Evolutionary conservation across 1,139 yeast genomes (phyloP).

Genomic region (Saccharomycopsis hybrid): DNA sequence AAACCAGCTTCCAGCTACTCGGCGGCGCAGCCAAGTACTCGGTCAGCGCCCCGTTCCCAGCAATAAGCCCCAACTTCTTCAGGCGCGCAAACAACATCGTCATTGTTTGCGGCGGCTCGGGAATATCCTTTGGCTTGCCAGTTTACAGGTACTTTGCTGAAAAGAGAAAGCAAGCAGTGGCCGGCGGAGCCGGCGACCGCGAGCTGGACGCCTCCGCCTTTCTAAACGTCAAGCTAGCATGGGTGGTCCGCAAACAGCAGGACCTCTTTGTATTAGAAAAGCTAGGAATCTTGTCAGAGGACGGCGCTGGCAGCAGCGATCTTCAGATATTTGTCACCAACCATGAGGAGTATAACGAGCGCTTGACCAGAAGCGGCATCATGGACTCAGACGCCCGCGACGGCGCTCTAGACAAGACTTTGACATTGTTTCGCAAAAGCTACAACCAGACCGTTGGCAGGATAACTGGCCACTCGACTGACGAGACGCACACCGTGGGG

Average conservation of each 20-base stretch:
- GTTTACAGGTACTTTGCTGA: constrained; percentile 38
- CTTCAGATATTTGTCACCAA: background rate
- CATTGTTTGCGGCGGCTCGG: constrained; percentile 81
- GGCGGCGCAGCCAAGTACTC: constrained; percentile 26
- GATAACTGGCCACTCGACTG: no score
- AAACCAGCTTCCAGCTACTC: constrained; percentile 27
- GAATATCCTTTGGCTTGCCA: constrained; percentile 72
- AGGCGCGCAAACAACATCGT: constrained; percentile 45
- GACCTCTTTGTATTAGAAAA: constrained; percentile 39
- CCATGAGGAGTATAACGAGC: background rate
- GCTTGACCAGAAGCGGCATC: no score
- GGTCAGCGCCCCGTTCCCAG: constrained; percentile 29
- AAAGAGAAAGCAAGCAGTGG: no score
- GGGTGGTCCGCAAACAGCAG: constrained; percentile 44
- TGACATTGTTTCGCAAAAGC: no score
- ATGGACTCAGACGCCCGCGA: no score
- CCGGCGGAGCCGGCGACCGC: no score
- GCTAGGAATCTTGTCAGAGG: constrained; percentile 6
- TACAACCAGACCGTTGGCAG: no score
- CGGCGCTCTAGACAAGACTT: no score
- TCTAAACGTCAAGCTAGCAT: constrained; percentile 30
- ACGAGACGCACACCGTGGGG: no score
- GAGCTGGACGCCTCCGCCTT: no score
- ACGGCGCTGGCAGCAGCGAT: no score
- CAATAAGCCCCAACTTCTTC: constrained; percentile 28